Evolutionary conservation across 306 rosid genomes (phyloP), one percentile per base, ranked within the genome.

Genomic region (Casuarina cunninghamiana): DNA sequence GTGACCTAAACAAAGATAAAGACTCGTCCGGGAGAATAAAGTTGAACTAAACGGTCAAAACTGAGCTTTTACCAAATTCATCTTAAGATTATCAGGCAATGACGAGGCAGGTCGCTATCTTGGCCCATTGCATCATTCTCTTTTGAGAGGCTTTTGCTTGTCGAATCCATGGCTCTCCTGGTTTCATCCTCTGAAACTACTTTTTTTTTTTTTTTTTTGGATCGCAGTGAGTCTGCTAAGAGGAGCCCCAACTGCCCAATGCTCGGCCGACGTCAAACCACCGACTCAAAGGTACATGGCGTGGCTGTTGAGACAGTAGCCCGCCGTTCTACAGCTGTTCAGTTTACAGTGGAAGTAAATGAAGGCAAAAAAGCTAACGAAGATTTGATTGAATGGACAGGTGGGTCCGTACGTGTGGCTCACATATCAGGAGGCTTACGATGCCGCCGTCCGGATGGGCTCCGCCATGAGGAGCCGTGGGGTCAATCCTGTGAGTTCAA

Each of bases 191-290:
- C 4, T 72, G 26, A 80, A 81, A 66, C 75, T 73, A 50, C 83
- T 79, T 8, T 78, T 79, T 72, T 39, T 42, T 21, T 42, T 21
- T 21, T 26, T 26, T 26, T 26, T 26, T 26, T 26, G 32, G 32
- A 69, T 80, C 9, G 77, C 84, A 94, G 97, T 62, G 90, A 81
- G 77, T 90, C 98, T n/a, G 95, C 70, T 71, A 82, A 89, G 88
- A 94, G 85, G 82, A 84, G 75, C 78, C 97, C 94, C 26, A 78
- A 69, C 72, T 77, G 71, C 61, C 93, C 78, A 62, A 86, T 94
- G 96, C 87, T 94, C 49, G 98, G 98, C 42, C 81, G 84, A 71
- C 93, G 97, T 68, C 86, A 88, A 74, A 83, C 84, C 82, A 83
- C 67, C 2, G 89, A 92, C 13, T 89, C 88, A 51, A 82, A 92